These are phyloP conservation scores for Cladophialophora carrionii DNA, from an alignment of 2,329 filamentous ascomycete species.

Conservation along the genomic window DNA sequence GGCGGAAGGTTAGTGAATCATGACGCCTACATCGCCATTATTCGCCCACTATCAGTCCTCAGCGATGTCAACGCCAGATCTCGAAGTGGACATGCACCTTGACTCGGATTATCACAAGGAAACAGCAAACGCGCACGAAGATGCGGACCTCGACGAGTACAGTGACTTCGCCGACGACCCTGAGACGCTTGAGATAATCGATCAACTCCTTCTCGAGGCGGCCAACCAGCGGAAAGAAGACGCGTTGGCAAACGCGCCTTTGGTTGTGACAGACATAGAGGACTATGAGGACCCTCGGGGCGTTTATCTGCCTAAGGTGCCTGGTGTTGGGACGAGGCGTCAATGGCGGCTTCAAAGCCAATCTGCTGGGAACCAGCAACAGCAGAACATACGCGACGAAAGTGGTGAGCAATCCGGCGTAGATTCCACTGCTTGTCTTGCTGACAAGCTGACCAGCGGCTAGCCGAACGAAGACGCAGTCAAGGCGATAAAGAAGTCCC, in stretches of 20 bases:
- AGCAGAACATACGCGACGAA: slow-evolving; percentile 33
- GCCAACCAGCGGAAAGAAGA: slow-evolving; percentile 41
- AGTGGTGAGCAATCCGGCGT: slow-evolving; percentile 28
- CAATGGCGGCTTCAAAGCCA: slow-evolving; percentile 21
- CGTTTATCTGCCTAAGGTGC: slow-evolving; percentile 47
- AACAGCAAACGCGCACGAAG: slow-evolving; percentile 6
- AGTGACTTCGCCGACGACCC: slow-evolving; percentile 62
- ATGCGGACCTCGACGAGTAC: slow-evolving; percentile 58
- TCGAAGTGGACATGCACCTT: slow-evolving; percentile 17
- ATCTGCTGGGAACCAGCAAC: not conserved
- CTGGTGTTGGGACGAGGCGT: slow-evolving; percentile 46
- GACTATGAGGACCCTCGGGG: slow-evolving; percentile 48
- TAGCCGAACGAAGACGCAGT: slow-evolving; percentile 31
- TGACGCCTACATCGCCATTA: slow-evolving; percentile 30
- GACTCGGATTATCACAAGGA: slow-evolving; percentile 3
- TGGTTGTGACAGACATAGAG: slow-evolving; percentile 48
- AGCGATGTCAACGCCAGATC: slow-evolving; percentile 22
- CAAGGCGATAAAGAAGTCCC: slow-evolving; percentile 14
- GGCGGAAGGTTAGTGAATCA: slow-evolving; percentile 10
- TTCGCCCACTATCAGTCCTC: slow-evolving; percentile 5
- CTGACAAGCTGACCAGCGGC: slow-evolving; percentile 44
- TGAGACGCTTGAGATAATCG: slow-evolving; percentile 57
- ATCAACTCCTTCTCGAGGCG: slow-evolving; percentile 55
- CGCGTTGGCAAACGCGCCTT: slow-evolving; percentile 26
- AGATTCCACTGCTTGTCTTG: slow-evolving; percentile 50